Evolutionary conservation across 352 stramenopile species (phyloP).

Genomic region (Elongisporangium undulatum): DNA sequence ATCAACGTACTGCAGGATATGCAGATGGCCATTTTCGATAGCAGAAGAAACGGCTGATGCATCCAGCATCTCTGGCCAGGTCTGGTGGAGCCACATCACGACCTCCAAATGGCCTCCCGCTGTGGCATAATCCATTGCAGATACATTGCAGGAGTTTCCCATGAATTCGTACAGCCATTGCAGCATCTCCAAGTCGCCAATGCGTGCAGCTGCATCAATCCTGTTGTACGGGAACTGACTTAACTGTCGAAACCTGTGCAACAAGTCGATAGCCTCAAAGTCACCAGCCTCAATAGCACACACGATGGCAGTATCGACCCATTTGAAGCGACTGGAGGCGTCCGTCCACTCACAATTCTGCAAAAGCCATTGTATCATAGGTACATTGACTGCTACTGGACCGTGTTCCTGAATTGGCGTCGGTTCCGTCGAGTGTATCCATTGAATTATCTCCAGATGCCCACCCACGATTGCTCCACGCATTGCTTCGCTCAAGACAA

Average conservation of each 20-base stretch:
- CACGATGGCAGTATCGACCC: background rate
- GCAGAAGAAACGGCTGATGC: background rate
- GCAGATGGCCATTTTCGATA: background rate
- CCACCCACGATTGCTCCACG: background rate
- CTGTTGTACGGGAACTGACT: background rate
- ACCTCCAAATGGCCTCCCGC: background rate
- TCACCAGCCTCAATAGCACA: background rate
- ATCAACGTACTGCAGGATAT: background rate
- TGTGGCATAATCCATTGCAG: background rate
- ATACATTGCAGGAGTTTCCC: background rate
- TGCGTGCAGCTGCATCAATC: background rate
- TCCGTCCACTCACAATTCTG: background rate
- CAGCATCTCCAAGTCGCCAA: background rate
- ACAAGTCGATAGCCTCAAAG: background rate
- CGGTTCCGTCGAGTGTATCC: background rate
- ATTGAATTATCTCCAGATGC: background rate
- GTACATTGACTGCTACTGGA: background rate
- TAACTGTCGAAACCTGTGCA: background rate
- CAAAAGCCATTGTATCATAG: background rate
- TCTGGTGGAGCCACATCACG: background rate
- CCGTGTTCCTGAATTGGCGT: background rate
- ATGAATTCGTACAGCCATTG: background rate
- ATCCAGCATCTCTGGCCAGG: background rate
- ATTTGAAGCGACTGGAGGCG: background rate
- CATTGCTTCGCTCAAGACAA: background rate